Base-by-base conservation (phyloP, 2,329 filamentous ascomycete species). In the Aphanoascus verrucosus region DNA sequence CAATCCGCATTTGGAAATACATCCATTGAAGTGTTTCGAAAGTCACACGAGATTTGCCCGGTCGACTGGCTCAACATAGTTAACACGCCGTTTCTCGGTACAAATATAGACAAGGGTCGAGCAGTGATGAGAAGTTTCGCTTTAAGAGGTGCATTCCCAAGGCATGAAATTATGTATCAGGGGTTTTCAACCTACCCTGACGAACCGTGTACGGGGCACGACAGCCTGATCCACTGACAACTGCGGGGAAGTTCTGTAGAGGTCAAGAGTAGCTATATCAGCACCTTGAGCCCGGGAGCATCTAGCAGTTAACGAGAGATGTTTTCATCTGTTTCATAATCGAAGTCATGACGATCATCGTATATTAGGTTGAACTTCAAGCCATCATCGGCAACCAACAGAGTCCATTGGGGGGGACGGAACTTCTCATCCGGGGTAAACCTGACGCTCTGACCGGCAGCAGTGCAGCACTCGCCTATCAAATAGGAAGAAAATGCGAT, bases 371-470 rank as follows among this genome's bases (percentile, higher is more conserved):
- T 50, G 37, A 19, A 20, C 12, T 35, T 32, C 23, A 42, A 20
- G 48, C 48, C 48, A 50, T 50, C 48, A 15, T 34, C 48, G 40
- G 45, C 45, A 50, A 50, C 37, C 32, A 28, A 23, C 28, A 2
- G 3, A 14, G 37, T 50, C 37, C 32, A 50, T 50, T 50, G 48
- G 48, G 38, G 23, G 42, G 38, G 31, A n/a, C 37, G 23, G n/a
- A 20, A 12, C 14, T 38, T 15, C 15, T 42, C 14, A 20, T 23
- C 47, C 37, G 31, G 48, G 48, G 38, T 50, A 15, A 19, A 42
- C 48, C 48, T 42, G 37, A 38, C 32, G 19, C 5, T 15, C 14
- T 43, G n/a, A 12, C 14, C 3, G 14, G 20, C 19, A n/a, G 15
- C 7, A 15, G 34, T 34, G 5, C 15, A 7, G 40, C 9, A 37